phyloP scores from a whole-genome alignment of 164 flowering plant genomes.

The Tinospora cordifolia region DNA sequence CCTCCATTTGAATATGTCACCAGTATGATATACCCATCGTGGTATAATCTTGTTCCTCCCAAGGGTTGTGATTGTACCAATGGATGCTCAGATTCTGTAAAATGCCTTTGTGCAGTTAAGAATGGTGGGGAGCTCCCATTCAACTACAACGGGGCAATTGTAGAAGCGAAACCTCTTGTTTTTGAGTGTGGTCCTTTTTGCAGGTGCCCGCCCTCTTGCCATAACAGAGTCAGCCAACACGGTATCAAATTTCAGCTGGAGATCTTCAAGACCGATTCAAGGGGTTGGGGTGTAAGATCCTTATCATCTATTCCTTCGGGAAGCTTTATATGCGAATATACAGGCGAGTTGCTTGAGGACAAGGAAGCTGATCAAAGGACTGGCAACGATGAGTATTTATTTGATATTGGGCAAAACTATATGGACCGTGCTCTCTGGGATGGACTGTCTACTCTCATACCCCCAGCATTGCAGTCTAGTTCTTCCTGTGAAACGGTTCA shows the following conservation, averaged over 20 bases:
- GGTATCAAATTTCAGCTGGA: constrained; percentile 70
- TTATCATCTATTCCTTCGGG: constrained; percentile 70
- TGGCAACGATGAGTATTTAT: constrained; percentile 74
- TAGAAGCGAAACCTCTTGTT: constrained; percentile 62
- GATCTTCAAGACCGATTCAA: constrained; percentile 66
- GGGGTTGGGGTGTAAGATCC: constrained; percentile 91
- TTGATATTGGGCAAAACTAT: constrained; percentile 73
- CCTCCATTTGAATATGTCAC: constrained; percentile 50
- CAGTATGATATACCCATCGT: constrained; percentile 54
- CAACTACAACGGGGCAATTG: constrained; percentile 68
- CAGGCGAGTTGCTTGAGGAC: constrained; percentile 72
- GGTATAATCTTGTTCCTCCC: constrained; percentile 42
- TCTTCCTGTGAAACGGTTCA: constrained; percentile 27
- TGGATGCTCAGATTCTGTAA: constrained; percentile 51
- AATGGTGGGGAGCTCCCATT: constrained; percentile 87
- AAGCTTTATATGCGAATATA: constrained; percentile 83
- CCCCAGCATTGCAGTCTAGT: constrained; percentile 24
- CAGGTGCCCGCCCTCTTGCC: constrained; percentile 74
- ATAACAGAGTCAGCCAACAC: constrained; percentile 67
- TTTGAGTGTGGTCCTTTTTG: constrained; percentile 87
- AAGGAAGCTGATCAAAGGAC: constrained; percentile 72
- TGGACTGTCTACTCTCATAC: constrained; percentile 33
- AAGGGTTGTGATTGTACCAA: constrained; percentile 58
- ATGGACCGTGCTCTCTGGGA: constrained; percentile 39
- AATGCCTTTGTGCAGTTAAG: constrained; percentile 54